Conservation (phyloP, 2,329 filamentous ascomycete species). For the Colletotrichum chrysophilum region DNA sequence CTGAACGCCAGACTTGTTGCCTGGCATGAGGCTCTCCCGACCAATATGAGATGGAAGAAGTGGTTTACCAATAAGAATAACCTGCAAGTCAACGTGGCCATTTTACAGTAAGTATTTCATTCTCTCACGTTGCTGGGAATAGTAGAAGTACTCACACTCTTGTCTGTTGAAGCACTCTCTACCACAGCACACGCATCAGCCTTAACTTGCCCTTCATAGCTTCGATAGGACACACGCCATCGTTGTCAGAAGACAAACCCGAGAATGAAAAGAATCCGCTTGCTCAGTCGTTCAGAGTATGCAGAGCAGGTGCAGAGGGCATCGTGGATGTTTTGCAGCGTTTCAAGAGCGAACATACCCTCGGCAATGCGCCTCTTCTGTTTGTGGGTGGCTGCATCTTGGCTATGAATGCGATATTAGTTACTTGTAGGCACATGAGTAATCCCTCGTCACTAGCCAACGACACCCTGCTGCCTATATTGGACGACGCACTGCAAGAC, state of each 20-base stretch:
- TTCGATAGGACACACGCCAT: neutral
- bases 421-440: neutral
- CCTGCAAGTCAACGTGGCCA: neutral
- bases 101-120: neutral
- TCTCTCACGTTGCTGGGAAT: rapidly evolving
- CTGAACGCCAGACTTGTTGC: conserved; percentile 2
- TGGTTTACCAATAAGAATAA: conserved; percentile 10
- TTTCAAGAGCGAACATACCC: neutral
- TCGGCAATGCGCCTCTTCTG: neutral
- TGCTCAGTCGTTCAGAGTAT: neutral
- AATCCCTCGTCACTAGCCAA: neutral
- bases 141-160: neutral
- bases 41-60: conserved; percentile 9
- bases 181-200: conserved; percentile 3
- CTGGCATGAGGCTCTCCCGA: conserved; percentile 2
- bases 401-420: neutral
- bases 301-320: neutral
- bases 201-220: conserved; percentile 11
- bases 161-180: neutral
- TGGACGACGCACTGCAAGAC: neutral
- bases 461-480: neutral
- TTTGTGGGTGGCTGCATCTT: neutral
- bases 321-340: neutral
- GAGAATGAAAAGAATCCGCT: neutral
- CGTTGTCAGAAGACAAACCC: neutral